Evolutionary conservation across 345 rosid genomes (phyloP), one percentile per base, ranked within the genome.

Genomic region (Citrus maxima): DNA sequence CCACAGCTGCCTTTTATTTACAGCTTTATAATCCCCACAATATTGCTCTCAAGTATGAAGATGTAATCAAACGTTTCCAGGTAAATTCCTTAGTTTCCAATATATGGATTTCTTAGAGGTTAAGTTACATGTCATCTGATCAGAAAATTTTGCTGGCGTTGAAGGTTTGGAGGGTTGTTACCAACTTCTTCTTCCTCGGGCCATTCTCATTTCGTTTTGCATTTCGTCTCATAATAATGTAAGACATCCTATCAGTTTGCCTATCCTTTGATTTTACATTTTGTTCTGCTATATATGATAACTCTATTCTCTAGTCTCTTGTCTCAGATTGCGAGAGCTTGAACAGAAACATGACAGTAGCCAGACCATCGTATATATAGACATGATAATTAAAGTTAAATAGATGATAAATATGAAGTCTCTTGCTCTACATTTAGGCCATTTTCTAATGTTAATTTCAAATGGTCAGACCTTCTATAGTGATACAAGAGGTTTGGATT

Each of bases 131-230:
- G 7, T 56, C 16, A 27, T 12, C 28, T 30, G 72, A 68, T 80
- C 80, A 24, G 14, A 25, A 73, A 25, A 7, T 4, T 25, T 62
- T 70, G 35, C 24, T 28, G 70, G 6, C 61, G 22, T 10, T 77
- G 81, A 87, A 91, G 93, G 70, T 89, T 51, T 91, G 95, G 95
- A 89, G 95, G 86, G 85, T 91, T 19, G 25, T 89, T 32, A 87
- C 90, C 70, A 85, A 85, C 67, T 91, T 91, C 82, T 84, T 89
- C 84, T 88, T 89, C 74, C 91, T 91, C 0, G 95, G 88, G 34
- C 78, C 73, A 10, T 91, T 91, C 79, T 89, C 91, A 37, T 69
- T 87, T 54, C 78, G 80, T 19, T 91, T 91, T 4, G 93, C 93
- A 32, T 51, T 87, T 70, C 90, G 83, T 24, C 88, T 91, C 21